These are phyloP conservation scores for Madurella fahalii DNA, from an alignment of 2,329 filamentous ascomycete genomes.

Conservation along the genomic window DNA sequence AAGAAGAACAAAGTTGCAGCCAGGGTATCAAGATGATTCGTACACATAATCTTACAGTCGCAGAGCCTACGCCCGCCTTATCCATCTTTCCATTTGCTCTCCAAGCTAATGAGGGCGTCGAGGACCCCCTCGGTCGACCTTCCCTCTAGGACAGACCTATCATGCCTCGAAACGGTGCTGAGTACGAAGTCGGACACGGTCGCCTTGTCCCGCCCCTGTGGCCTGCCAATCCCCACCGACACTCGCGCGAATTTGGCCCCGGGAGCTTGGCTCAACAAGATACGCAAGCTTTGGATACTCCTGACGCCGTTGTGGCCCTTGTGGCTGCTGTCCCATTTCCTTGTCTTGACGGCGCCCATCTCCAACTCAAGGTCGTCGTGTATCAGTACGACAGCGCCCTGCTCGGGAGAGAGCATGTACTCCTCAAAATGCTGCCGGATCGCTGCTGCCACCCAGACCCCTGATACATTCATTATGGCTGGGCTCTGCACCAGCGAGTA, in stretches of 20 bases:
- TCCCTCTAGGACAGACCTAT: slow-evolving; percentile 14
- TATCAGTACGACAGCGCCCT: slow-evolving; percentile 64
- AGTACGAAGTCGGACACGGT: slow-evolving; percentile 77
- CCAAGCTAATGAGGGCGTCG: slow-evolving; percentile 17
- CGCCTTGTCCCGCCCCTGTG: slow-evolving; percentile 59
- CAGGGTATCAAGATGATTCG: not conserved
- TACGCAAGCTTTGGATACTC: slow-evolving; percentile 50
- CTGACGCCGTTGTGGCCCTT: slow-evolving; percentile 73
- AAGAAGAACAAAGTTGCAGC: not conserved
- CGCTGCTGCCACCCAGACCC: slow-evolving; percentile 62
- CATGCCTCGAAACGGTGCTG: slow-evolving; percentile 47
- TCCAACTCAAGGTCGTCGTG: slow-evolving; percentile 83
- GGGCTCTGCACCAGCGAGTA: slow-evolving; percentile 72
- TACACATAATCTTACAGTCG: not conserved
- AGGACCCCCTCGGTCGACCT: slow-evolving; percentile 13
- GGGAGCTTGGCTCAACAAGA: slow-evolving; percentile 40
- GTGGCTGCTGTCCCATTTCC: slow-evolving; percentile 59
- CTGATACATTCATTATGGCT: slow-evolving; percentile 80
- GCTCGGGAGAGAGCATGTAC: slow-evolving; percentile 26
- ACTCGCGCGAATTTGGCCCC: slow-evolving; percentile 54
- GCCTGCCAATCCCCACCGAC: slow-evolving; percentile 83
- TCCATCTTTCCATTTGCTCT: slow-evolving; percentile 17
- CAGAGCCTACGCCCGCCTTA: not conserved
- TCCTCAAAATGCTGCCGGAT: slow-evolving; percentile 55
- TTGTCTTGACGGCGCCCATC: slow-evolving; percentile 63